Evolutionary conservation across 2,329 filamentous ascomycete species (phyloP), one percentile per base, ranked within the genome.

Genomic region (Stagonosporopsis cucurbitacearum): DNA sequence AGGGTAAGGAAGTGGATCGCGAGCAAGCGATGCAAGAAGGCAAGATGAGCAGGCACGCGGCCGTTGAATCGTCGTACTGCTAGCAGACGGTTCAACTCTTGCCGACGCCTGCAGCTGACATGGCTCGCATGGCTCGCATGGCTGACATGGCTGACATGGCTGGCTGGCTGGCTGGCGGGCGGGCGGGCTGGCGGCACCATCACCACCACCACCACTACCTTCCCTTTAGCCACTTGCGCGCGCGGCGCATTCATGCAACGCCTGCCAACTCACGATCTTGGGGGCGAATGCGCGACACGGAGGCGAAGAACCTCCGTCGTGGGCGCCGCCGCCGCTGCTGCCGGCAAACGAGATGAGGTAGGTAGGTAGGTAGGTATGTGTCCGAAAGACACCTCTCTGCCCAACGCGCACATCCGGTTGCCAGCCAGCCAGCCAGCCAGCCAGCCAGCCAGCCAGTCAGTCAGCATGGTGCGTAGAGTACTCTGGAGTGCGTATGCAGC

Each of bases 31-130:
- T 26, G 23, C 26, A 50, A 50, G 32, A 22, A 19, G 53, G 40
- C 41, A 32, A 39, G 53, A 47, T 56, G 53, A 39, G 53, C 53
- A 56, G 53, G 47, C 47, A 56, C 37, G 22, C 17, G 30, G 30
- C 3, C 25, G 32, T 44, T 50, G 46, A 30, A 55, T 50, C 41
- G 40, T 8, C 28, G 35, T 5, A 15, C 4, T 19, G 39, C 23
- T 36, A 28, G 25, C 15, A 35, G 4, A 28, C 30, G 30, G 37
- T 44, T 48, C 30, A 43, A 43, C 22, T 54, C 32, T 23, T 48
- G 22, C 50, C 44, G 45, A 28, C 20, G 12, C 25, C n/a, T 19
- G 35, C 52, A 55, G 53, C 32, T 41, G 52, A 55, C 52, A 17
- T 23, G 9, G 7, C n/a, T 20, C 19, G 15, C 39, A 46, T 50